A percentile compares a stretch with the other conserved stretches of the same genome.
These are phyloP conservation scores for Triangularia verruculosa DNA, from an alignment of 2,329 filamentous ascomycete genomes.

Conservation along the genomic window DNA sequence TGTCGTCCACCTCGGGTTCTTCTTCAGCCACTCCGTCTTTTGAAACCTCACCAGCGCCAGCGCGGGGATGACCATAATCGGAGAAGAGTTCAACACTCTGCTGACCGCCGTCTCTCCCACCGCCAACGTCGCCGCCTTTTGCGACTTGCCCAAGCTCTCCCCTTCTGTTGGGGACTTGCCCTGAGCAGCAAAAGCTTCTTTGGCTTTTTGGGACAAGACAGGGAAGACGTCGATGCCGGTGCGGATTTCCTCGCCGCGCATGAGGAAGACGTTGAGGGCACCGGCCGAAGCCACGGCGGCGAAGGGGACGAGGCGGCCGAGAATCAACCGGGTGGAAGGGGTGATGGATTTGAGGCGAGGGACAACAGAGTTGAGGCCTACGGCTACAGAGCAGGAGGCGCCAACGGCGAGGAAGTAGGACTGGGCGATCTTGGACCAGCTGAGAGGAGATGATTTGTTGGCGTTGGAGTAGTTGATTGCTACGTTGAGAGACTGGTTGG, in stretches of 20 bases:
- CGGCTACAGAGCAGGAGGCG: slow-evolving; percentile 88
- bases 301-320: slow-evolving; percentile 89
- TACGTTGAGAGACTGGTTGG: slow-evolving; percentile 97
- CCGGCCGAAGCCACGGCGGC: slow-evolving; percentile 90
- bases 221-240: slow-evolving; percentile 91
- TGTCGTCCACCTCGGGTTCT: slow-evolving; percentile 70
- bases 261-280: slow-evolving; percentile 92
- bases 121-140: slow-evolving; percentile 81
- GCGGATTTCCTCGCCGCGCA: slow-evolving; percentile 94
- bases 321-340: slow-evolving; percentile 70
- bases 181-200: slow-evolving; percentile 28
- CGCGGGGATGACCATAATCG: slow-evolving; percentile 95
- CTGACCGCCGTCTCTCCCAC: slow-evolving; percentile 91
- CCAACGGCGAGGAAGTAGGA: slow-evolving; percentile 91
- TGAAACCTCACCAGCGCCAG: slow-evolving; percentile 82
- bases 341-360: slow-evolving; percentile 75
- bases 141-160: slow-evolving; percentile 77
- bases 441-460: slow-evolving; percentile 92
- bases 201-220: slow-evolving; percentile 68
- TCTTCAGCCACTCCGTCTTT: slow-evolving; percentile 75
- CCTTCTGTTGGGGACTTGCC: slow-evolving; percentile 48
- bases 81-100: slow-evolving; percentile 87
- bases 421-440: slow-evolving; percentile 74
- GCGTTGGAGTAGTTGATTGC: slow-evolving; percentile 97
- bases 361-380: slow-evolving; percentile 87